These are phyloP conservation scores for Chimonanthus praecox DNA, from an alignment of 164 flowering plant genomes.

Conservation along the genomic window DNA sequence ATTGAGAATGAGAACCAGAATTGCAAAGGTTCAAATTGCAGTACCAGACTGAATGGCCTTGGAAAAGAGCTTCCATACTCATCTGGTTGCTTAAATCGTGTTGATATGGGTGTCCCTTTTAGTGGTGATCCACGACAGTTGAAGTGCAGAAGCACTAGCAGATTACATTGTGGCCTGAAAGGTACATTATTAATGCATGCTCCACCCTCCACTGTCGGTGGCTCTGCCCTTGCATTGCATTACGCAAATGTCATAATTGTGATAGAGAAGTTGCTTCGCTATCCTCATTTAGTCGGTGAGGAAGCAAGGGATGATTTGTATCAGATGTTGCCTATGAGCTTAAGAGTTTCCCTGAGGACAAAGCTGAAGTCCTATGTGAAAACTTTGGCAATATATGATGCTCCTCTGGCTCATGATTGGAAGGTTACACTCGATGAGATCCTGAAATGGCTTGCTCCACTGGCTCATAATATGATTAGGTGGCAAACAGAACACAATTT, in stretches of 20 bases:
- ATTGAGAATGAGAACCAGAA: conserved; percentile 41
- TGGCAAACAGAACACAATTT: conserved; percentile 98
- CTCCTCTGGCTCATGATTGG: conserved; percentile 94
- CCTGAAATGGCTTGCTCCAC: conserved; percentile 79
- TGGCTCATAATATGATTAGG: conserved; percentile 92
- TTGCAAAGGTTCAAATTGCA: conserved; percentile 37
- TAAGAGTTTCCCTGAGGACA: conserved; percentile 51
- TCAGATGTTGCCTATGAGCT: conserved; percentile 94
- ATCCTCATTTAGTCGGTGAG: conserved; percentile 94
- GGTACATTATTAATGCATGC: conserved; percentile 47
- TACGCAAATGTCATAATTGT: conserved; percentile 93
- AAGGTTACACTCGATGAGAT: conserved; percentile 65
- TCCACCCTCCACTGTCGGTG: conserved; percentile 73
- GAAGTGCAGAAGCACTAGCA: conserved; percentile 14
- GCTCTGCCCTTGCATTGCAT: conserved; percentile 89
- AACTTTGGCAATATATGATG: conserved; percentile 81
- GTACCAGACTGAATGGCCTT: conserved; percentile 19
- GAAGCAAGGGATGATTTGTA: conserved; percentile 94
- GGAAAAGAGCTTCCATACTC: conserved; percentile 29
- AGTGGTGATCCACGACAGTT: conserved; percentile 34
- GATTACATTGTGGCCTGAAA: conserved; percentile 38
- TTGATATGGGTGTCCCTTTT: conserved; percentile 22
- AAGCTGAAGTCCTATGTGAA: conserved; percentile 66
- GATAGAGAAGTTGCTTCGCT: conserved; percentile 81
- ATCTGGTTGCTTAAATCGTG: conserved; percentile 28